phyloP scores from a whole-genome alignment of 2,329 filamentous ascomycete species.

The Biscogniauxia marginata region DNA sequence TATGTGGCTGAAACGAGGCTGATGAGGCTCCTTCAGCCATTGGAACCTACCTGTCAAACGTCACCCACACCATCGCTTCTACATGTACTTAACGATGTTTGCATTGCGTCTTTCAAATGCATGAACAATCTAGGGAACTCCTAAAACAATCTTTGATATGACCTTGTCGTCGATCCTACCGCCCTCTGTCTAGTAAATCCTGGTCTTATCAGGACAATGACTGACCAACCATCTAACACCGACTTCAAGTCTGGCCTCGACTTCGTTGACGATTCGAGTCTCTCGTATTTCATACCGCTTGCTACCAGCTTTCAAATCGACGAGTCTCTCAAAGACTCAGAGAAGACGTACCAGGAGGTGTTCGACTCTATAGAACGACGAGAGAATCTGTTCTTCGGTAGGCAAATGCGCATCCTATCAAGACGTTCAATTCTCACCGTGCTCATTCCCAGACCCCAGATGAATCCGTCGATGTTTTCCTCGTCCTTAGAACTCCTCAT shows the following conservation, averaged over 20 bases:
- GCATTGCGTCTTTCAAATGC: neutral
- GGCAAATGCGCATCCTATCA: slow-evolving; percentile 32
- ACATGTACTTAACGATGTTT: too few relatives aligned
- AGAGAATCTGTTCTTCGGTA: slow-evolving; percentile 71
- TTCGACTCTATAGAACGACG: slow-evolving; percentile 61
- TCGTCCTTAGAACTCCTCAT: slow-evolving; percentile 65
- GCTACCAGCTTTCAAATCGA: slow-evolving; percentile 55
- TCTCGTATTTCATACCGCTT: slow-evolving; percentile 61
- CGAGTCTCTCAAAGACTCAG: slow-evolving; percentile 45
- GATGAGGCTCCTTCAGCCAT: too few relatives aligned
- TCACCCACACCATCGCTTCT: neutral
- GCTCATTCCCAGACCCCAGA: slow-evolving; percentile 60
- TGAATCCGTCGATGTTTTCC: slow-evolving; percentile 68
- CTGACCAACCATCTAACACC: slow-evolving; percentile 28
- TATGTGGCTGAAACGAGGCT: too few relatives aligned
- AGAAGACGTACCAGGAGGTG: slow-evolving; percentile 43
- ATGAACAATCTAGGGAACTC: neutral
- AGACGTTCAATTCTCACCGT: slow-evolving; percentile 37
- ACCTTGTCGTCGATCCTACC: neutral
- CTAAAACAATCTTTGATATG: neutral
- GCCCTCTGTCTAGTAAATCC: neutral
- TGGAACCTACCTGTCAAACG: too few relatives aligned
- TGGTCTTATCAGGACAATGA: slow-evolving; percentile 21
- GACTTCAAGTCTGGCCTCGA: slow-evolving; percentile 36
- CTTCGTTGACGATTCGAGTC: slow-evolving; percentile 57